Evolutionary conservation across 1,284 basidiomycete species (phyloP).

Genomic region (Trichosporon asahii): DNA sequence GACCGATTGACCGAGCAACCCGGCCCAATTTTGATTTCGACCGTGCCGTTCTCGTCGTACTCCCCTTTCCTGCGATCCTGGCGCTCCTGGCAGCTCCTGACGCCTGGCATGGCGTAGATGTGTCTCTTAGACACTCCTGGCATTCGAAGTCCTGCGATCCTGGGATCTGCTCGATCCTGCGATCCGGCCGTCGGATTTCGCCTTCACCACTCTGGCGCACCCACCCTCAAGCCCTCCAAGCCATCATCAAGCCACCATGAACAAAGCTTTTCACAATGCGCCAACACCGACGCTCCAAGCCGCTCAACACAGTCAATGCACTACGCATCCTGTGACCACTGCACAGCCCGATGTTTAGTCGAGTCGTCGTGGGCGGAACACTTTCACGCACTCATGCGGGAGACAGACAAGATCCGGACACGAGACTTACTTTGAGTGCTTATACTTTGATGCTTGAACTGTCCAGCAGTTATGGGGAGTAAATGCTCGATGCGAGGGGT

Average conservation of each 20-base stretch:
- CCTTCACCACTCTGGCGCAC: background rate
- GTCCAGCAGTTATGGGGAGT: background rate
- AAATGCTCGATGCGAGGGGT: background rate
- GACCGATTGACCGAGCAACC: background rate
- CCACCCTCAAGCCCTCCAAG: slow-evolving; percentile 5
- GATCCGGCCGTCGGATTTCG: slow-evolving; percentile 4
- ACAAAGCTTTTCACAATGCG: slow-evolving; percentile 10
- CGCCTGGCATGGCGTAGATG: background rate
- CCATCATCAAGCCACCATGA: slow-evolving; percentile 8
- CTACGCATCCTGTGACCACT: background rate
- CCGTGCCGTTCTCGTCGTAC: slow-evolving; percentile 3
- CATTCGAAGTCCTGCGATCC: background rate
- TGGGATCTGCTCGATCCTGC: slow-evolving; percentile 7
- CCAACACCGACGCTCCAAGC: background rate
- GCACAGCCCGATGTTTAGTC: background rate
- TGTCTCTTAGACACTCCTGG: background rate
- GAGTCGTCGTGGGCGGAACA: background rate
- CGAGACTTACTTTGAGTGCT: background rate
- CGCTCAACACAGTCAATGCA: background rate
- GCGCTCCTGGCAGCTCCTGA: background rate
- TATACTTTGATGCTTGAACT: background rate
- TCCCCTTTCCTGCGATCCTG: background rate
- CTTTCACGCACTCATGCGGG: background rate
- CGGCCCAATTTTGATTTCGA: slow-evolving; percentile 7
- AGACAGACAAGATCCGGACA: background rate